Conservation (phyloP, 2,329 filamentous ascomycete genomes). For the Phaeosphaeria sp. region DNA sequence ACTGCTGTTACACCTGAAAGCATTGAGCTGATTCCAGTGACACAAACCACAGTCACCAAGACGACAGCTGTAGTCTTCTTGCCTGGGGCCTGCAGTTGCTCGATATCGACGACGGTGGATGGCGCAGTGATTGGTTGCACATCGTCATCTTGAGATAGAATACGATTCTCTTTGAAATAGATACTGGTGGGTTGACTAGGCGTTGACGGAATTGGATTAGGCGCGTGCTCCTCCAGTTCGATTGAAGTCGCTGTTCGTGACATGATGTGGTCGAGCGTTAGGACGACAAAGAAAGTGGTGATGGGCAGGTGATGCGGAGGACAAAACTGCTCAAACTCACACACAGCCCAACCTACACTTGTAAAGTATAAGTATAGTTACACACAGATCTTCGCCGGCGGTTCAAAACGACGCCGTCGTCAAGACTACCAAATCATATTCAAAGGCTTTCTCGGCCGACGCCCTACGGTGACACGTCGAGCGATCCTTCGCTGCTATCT, state of each 20-base stretch:
- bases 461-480: not conserved
- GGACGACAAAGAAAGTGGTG: not conserved
- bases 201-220: slow-evolving; percentile 12
- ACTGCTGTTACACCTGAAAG: slow-evolving; percentile 51
- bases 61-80: slow-evolving; percentile 37
- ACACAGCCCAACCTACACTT: not conserved
- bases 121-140: slow-evolving; percentile 18
- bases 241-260: slow-evolving; percentile 34
- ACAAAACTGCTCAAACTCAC: not conserved
- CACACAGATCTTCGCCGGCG: no score
- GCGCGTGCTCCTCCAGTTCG: slow-evolving; percentile 26
- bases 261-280: slow-evolving; percentile 17
- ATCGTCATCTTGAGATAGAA: slow-evolving; percentile 13
- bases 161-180: slow-evolving; percentile 16
- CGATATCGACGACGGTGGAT: slow-evolving; percentile 17
- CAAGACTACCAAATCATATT: not conserved
- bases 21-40: slow-evolving; percentile 34
- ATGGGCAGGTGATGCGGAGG: not conserved
- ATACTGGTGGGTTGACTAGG: slow-evolving; percentile 12
- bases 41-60: slow-evolving; percentile 33
- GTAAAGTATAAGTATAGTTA: not conserved
- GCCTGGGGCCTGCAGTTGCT: slow-evolving; percentile 19
- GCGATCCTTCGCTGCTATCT: not conserved
- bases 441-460: not conserved
- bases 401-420: not conserved